Evolutionary conservation across 148 eudicot genomes (phyloP).

Genomic region (Linanthus parryae): DNA sequence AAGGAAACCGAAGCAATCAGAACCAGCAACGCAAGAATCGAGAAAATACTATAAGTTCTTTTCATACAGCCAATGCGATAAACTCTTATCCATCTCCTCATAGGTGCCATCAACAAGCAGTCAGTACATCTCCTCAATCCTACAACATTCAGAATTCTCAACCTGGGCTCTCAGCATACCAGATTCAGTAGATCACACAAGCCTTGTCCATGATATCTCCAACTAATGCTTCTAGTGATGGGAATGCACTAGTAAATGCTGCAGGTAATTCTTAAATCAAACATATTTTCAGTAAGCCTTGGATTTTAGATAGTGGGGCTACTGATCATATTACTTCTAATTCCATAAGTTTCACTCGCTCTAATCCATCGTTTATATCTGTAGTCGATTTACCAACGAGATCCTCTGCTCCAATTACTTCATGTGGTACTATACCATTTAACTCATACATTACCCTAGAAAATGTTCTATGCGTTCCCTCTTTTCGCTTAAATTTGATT

Average conservation of each 20-base stretch:
- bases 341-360: background rate
- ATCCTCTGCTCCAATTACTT: background rate
- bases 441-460: background rate
- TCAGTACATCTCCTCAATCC: too few species aligned
- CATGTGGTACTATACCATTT: background rate
- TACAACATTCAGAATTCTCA: too few species aligned
- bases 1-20: background rate
- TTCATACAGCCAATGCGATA: conserved; percentile 4
- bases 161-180: background rate
- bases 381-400: background rate
- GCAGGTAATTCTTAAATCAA: background rate
- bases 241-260: conserved; percentile 7
- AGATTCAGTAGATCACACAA: conserved; percentile 1
- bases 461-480: conserved; percentile 1
- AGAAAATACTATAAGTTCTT: background rate
- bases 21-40: background rate
- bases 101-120: background rate
- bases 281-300: conserved; percentile 4
- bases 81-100: background rate
- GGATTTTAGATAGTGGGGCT: too few species aligned
- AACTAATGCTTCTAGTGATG: background rate
- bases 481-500: conserved; percentile 1
- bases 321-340: conserved; percentile 12
- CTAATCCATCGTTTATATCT: background rate
- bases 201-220: conserved; percentile 3